phyloP scores from a whole-genome alignment of 2,329 filamentous ascomycete species.

The Aureobasidium namibiae region DNA sequence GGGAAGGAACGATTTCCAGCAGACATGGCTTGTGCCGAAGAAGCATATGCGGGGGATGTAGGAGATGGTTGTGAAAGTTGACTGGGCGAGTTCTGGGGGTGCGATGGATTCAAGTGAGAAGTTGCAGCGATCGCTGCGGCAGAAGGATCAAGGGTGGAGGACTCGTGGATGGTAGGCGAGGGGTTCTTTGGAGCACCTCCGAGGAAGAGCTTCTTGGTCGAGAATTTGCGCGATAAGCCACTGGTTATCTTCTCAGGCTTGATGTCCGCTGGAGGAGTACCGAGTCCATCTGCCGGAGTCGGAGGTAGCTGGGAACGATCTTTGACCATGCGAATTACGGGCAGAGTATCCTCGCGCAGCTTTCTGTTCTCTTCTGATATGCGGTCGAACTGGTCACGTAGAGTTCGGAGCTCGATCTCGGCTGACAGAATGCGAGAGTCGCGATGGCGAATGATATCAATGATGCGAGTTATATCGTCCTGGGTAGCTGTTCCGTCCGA shows the following conservation, averaged over 20 bases:
- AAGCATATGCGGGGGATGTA: conserved; percentile 40
- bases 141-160: conserved; percentile 39
- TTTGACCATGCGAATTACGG: conserved; percentile 82
- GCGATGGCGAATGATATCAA: conserved; percentile 78
- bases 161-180: conserved; percentile 42
- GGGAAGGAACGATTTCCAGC: conserved; percentile 24
- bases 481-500: conserved; percentile 82
- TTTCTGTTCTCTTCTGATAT: conserved; percentile 74
- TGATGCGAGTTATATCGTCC: conserved; percentile 85
- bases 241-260: conserved; percentile 21
- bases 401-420: conserved; percentile 72
- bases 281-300: conserved; percentile 18
- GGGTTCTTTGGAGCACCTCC: conserved; percentile 41
- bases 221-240: conserved; percentile 44
- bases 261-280: conserved; percentile 16
- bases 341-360: conserved; percentile 82
- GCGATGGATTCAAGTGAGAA: conserved; percentile 42
- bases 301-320: conserved; percentile 85
- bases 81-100: conserved; percentile 36
- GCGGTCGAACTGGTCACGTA: conserved; percentile 47
- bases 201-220: conserved; percentile 45
- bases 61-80: conserved; percentile 36
- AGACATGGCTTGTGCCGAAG: conserved; percentile 20
- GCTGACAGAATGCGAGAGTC: conserved; percentile 82
- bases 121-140: conserved; percentile 43